Percentiles rank a stretch among this genome's conserved stretches.
These are phyloP conservation scores for Cercospora sp. DNA, from an alignment of 2,329 filamentous ascomycete genomes.

Conservation along the genomic window DNA sequence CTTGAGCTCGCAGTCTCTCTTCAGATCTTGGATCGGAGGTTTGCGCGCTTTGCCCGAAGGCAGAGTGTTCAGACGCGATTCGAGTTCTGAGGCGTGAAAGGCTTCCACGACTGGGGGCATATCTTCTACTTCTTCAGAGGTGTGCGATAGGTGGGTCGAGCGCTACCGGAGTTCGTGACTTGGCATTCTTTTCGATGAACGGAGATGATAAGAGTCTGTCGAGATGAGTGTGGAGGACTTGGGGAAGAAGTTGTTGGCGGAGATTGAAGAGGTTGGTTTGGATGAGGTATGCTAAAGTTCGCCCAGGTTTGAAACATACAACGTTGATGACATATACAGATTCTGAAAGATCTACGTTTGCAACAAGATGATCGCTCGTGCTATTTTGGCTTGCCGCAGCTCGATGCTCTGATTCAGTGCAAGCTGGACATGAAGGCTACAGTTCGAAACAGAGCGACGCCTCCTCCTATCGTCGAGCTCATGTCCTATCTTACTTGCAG, in stretches of 20 bases:
- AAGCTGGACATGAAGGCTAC: conserved; percentile 18
- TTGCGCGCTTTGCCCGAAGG: conserved; percentile 56
- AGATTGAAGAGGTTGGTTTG: conserved; percentile 52
- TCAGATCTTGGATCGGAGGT: conserved; percentile 50
- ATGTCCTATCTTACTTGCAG: conserved; percentile 52
- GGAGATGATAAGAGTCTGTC: conserved; percentile 19
- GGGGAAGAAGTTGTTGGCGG: conserved; percentile 56
- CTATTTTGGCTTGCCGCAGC: conserved; percentile 47
- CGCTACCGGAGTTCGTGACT: not conserved
- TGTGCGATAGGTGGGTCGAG: not conserved
- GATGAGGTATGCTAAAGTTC: conserved; percentile 50
- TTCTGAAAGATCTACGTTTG: conserved; percentile 44
- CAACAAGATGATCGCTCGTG: conserved; percentile 21
- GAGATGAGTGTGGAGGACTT: conserved; percentile 47
- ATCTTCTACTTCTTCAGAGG: not conserved
- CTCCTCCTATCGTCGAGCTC: conserved; percentile 54
- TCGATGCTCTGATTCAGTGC: conserved; percentile 46
- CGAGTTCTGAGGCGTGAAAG: conserved; percentile 56
- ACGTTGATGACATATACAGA: conserved; percentile 35
- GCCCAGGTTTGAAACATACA: not conserved
- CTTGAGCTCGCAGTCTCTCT: conserved; percentile 55
- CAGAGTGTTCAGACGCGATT: conserved; percentile 53
- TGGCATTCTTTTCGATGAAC: conserved; percentile 7
- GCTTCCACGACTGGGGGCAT: conserved; percentile 60
- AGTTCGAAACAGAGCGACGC: conserved; percentile 17